Conservation (phyloP, 2,329 filamentous ascomycete species). For the Curvularia sp. region DNA sequence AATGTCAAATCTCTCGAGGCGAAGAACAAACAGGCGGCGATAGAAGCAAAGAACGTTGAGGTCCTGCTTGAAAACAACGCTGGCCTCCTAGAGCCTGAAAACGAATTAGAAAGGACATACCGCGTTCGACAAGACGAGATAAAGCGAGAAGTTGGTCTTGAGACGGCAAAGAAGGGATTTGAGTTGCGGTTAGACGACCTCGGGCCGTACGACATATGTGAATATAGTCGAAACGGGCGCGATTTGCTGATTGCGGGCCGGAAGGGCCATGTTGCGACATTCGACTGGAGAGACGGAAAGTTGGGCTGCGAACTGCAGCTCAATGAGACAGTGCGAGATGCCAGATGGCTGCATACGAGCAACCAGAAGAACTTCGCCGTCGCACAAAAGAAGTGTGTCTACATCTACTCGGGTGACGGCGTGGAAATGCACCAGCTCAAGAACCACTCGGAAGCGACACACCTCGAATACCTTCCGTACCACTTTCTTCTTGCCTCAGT, state of each 20-base stretch:
- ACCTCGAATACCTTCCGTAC: slow-evolving; percentile 95
- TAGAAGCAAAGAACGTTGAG: slow-evolving; percentile 93
- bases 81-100: slow-evolving; percentile 88
- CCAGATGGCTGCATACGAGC: slow-evolving; percentile 78
- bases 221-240: slow-evolving; percentile 89
- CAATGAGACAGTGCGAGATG: slow-evolving; percentile 87
- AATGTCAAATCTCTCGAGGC: slow-evolving; percentile 80
- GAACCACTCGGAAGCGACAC: slow-evolving; percentile 88
- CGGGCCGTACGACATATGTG: slow-evolving; percentile 85
- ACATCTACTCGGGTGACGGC: slow-evolving; percentile 92
- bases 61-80: slow-evolving; percentile 86
- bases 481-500: slow-evolving; percentile 92
- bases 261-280: slow-evolving; percentile 93
- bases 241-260: slow-evolving; percentile 84
- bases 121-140: slow-evolving; percentile 92
- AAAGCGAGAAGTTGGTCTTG: slow-evolving; percentile 72
- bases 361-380: slow-evolving; percentile 95
- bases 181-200: slow-evolving; percentile 79
- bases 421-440: slow-evolving; percentile 91
- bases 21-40: slow-evolving; percentile 80
- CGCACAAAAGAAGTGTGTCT: slow-evolving; percentile 94
- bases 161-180: slow-evolving; percentile 91
- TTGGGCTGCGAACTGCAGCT: slow-evolving; percentile 90
- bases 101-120: slow-evolving; percentile 88
- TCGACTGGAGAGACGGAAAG: slow-evolving; percentile 95